Evolutionary conservation across 208 protist genomes (phyloP), one percentile per base, ranked within the genome.

Genomic region (Wallacemonas sp.): DNA sequence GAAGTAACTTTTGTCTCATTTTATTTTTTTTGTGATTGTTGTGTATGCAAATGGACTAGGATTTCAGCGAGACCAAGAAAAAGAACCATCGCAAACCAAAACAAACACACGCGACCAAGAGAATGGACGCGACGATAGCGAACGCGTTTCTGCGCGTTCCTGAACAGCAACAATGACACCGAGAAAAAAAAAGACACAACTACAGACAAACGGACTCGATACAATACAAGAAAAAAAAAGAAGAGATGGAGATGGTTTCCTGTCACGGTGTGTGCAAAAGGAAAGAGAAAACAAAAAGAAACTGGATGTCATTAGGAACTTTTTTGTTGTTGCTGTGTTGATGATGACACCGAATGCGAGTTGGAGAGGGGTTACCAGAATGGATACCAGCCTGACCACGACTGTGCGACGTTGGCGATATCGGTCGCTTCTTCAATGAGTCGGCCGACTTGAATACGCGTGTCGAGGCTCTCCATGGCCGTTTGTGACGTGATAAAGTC

Each of bases 301-400:
- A 61, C 4, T 29, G n/a, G n/a, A 17, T 46, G 36, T 61, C 14
- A 41, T 41, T 41, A 17, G n/a, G n/a, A n/a, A n/a, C 46, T 68
- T 68, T 32, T 47, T 64, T 27, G 65, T 65, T 64, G 36, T 54
- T 44, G n/a, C 29, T 36, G 16, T 64, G 19, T 23, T 48, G 2
- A 24, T 16, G n/a, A n/a, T n/a, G n/a, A n/a, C n/a, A n/a, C n/a
- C n/a, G n/a, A n/a, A 36, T 16, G 44, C 33, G 21, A 33, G 34
- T 46, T 30, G 43, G 11, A 32, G 1, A 11, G 24, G 19, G 1
- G 3, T 79, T 74, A 97, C 93, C 90, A 95, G 66, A 93, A 97
- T 4, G 93, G 93, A 47, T 90, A 92, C 93, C 93, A 97, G 0
- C 93, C 93, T 0, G 87, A 90, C 87, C 88, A 97, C 14, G 88